Base-by-base conservation (phyloP, 1,284 basidiomycete species). In the Papiliotrema laurentii region DNA sequence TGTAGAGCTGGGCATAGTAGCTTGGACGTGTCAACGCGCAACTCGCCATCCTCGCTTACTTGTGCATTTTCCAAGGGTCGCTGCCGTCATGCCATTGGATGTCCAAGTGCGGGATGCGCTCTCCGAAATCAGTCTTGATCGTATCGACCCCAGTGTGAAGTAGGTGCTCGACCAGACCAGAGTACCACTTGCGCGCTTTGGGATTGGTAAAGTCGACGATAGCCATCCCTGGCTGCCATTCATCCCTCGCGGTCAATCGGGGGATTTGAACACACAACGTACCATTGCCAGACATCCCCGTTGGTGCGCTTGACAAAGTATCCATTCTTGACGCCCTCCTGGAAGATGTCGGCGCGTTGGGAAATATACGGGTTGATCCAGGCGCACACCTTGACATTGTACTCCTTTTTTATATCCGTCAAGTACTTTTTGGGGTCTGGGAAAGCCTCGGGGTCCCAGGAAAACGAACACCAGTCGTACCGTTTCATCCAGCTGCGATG, bases 391-490 rank as follows among this genome's bases (percentile, higher is more conserved):
- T 61, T 67, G 45, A 86, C 83, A 22, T 79, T 79, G 63, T 83
- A 86, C 61, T 81, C 82, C 33, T 76, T 62, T 69, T 86, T 86
- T 69, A 87, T 83, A 43, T 81, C 78, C 2, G 79, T 58, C 7
- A 87, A 76, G 62, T 86, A 86, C 25, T 77, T 78, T 54, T 80
- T 78, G 2, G 85, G 84, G 61, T 87, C 78, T 5, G 84, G 84
- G 76, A 87, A 87, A 58, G 81, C 80, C 24, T 85, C 83, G 2
- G 84, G 82, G 60, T 86, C 85, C 60, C 86, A 86, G 4, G 82
- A 83, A 71, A 86, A 87, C 10, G 82, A 84, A 58, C 83, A 86
- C 84, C 84, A 86, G 70, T 85, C 82, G 66, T 85, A 86, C 64
- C 83, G 81, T 64, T 83, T 84, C 84, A 86, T 86, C 83, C 83